A percentile compares a stretch with the other conserved stretches of the same genome.
Conservation (phyloP, 179 eudicot species). For the Sideroxylon spinosum region DNA sequence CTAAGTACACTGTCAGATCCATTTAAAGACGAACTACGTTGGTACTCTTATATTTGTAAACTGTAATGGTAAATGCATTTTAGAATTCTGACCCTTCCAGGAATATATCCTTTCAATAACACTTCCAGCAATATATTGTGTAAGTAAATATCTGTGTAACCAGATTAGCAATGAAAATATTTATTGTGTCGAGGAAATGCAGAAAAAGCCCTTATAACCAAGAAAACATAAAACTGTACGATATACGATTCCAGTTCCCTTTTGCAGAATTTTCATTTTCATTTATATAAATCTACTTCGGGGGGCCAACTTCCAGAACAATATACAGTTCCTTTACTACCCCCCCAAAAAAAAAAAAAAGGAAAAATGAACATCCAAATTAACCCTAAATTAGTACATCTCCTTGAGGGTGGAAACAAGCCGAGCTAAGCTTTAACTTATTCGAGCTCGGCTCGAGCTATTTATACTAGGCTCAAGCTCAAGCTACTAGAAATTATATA, state of each 20-base stretch:
- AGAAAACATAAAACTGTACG: not conserved
- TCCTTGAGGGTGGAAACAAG: not conserved
- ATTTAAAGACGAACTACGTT: not conserved
- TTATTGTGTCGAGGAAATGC: not conserved
- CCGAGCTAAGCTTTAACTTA: too few species aligned
- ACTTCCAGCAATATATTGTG: not conserved
- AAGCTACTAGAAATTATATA: too few species aligned
- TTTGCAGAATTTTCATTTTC: not conserved
- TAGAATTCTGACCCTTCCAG: not conserved
- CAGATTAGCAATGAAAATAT: not conserved
- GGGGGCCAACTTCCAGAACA: not conserved
- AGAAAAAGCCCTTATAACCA: not conserved
- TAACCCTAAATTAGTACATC: not conserved
- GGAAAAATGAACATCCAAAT: not conserved
- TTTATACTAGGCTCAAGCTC: too few species aligned
- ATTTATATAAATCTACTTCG: not conserved
- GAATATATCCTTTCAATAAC: not conserved
- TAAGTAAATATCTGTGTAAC: not conserved
- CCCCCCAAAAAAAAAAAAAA: too few species aligned
- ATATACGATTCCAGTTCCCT: not conserved
- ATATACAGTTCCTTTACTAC: not conserved
- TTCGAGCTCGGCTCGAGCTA: too few species aligned
- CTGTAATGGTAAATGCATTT: not conserved
- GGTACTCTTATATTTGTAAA: not conserved
- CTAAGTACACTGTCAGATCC: slow-evolving; percentile 1